Conservation (phyloP, 2,329 filamentous ascomycete genomes). For the Fusarium sp. region DNA sequence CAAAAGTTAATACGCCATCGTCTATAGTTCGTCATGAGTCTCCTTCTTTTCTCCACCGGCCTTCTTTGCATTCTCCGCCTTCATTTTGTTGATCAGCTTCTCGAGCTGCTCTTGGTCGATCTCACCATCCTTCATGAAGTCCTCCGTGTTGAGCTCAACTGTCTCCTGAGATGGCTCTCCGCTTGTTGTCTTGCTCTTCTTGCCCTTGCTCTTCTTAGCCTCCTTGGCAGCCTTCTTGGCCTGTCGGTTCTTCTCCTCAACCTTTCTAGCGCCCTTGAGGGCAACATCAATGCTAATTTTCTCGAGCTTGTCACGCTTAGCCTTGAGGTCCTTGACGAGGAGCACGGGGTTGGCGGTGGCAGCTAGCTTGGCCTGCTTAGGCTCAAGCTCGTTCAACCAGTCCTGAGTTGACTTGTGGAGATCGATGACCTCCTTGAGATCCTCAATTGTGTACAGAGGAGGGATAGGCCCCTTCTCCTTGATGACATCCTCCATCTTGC, state of each 20-base stretch:
- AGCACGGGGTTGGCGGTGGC: slow-evolving; percentile 81
- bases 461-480: slow-evolving; percentile 67
- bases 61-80: slow-evolving; percentile 42
- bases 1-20: slow-evolving; percentile 29
- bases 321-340: slow-evolving; percentile 77
- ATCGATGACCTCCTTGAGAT: slow-evolving; percentile 75
- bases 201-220: slow-evolving; percentile 57
- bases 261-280: slow-evolving; percentile 74
- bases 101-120: slow-evolving; percentile 48
- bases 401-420: slow-evolving; percentile 71
- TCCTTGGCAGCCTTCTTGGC: slow-evolving; percentile 62
- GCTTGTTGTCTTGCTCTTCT: slow-evolving; percentile 56
- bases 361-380: slow-evolving; percentile 77
- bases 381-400: slow-evolving; percentile 82
- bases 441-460: slow-evolving; percentile 78
- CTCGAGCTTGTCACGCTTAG: slow-evolving; percentile 77
- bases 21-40: slow-evolving; percentile 56
- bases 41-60: slow-evolving; percentile 44
- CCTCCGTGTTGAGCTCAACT: slow-evolving; percentile 61
- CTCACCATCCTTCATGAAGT: slow-evolving; percentile 59
- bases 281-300: slow-evolving; percentile 78
- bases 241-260: slow-evolving; percentile 62
- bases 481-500: slow-evolving; percentile 60
- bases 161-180: slow-evolving; percentile 56
- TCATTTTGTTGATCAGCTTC: slow-evolving; percentile 48